These are phyloP conservation scores for Suillus variegatus DNA, from an alignment of 768 basidiomycete genomes.

Conservation along the genomic window DNA sequence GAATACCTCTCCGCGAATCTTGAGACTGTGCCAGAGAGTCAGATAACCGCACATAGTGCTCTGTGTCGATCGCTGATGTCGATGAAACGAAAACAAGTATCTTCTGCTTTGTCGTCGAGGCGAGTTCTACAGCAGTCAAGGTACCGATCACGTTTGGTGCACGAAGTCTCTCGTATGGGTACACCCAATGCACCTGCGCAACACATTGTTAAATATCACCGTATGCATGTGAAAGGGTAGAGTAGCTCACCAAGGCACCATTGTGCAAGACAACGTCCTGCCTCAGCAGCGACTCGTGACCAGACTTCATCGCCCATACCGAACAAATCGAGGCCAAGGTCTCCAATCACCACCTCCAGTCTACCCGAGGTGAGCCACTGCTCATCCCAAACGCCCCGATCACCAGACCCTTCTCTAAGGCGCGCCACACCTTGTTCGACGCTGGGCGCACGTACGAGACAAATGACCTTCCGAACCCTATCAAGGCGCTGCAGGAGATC, in stretches of 20 bases:
- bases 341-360: conserved; percentile 82
- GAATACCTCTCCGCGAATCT: conserved; percentile 62
- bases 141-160: conserved; percentile 93
- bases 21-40: conserved; percentile 55
- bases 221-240: neutral
- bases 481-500: conserved; percentile 68
- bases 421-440: conserved; percentile 64
- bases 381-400: conserved; percentile 89
- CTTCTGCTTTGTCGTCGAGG: conserved; percentile 74
- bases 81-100: conserved; percentile 89
- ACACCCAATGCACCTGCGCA: conserved; percentile 94
- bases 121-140: conserved; percentile 78
- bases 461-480: conserved; percentile 83
- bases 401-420: conserved; percentile 68
- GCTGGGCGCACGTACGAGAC: conserved; percentile 80
- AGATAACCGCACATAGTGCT: conserved; percentile 85
- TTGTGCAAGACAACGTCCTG: conserved; percentile 91
- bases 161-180: conserved; percentile 92
- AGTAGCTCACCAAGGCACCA: conserved; percentile 83
- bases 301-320: conserved; percentile 69
- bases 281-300: conserved; percentile 65
- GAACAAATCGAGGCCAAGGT: conserved; percentile 74
- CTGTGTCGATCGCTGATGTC: conserved; percentile 92
- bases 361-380: conserved; percentile 68
- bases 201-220: conserved; percentile 1